Percentiles rank a stretch among this genome's conserved stretches.
Conservation (phyloP, 139 green algal species). For the Tetratostichococcus sp. region DNA sequence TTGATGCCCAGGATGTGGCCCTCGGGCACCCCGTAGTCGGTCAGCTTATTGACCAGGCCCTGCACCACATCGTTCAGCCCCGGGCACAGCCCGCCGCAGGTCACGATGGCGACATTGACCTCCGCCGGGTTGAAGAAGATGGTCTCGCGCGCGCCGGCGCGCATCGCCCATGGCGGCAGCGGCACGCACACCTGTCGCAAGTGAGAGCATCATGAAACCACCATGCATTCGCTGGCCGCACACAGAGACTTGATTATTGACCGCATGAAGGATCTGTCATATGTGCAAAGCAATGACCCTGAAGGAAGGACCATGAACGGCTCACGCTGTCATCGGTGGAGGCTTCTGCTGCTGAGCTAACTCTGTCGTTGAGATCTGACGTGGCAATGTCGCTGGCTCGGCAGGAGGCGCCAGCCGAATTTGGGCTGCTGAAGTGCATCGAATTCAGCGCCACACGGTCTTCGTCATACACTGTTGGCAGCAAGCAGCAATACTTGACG, state of each 20-base stretch:
- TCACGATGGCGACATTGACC: constrained; percentile 78
- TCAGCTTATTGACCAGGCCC: constrained; percentile 81
- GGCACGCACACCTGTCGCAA: constrained; percentile 59
- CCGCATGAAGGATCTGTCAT: too few relatives aligned
- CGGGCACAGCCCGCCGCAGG: constrained; percentile 94
- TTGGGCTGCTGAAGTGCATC: constrained; percentile 70
- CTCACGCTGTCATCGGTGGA: background rate
- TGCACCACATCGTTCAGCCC: constrained; percentile 96
- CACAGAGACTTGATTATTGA: too few relatives aligned
- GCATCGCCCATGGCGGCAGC: constrained; percentile 77
- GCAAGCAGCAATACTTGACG: background rate
- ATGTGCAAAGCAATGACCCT: too few relatives aligned
- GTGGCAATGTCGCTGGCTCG: background rate
- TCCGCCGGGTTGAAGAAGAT: constrained; percentile 85
- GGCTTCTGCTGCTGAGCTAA: constrained; percentile 1
- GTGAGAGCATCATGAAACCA: too few relatives aligned
- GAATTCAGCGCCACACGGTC: constrained; percentile 77
- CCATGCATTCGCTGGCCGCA: too few relatives aligned
- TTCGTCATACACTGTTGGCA: constrained; percentile 56
- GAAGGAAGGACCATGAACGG: too few relatives aligned
- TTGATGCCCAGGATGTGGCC: constrained; percentile 88
- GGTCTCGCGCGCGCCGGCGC: constrained; percentile 71
- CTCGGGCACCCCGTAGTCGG: constrained; percentile 85
- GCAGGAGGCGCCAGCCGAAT: constrained; percentile 46
- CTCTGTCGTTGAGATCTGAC: background rate